Conservation (phyloP, 306 rosid genomes). For the Sesbania bispinosa region DNA sequence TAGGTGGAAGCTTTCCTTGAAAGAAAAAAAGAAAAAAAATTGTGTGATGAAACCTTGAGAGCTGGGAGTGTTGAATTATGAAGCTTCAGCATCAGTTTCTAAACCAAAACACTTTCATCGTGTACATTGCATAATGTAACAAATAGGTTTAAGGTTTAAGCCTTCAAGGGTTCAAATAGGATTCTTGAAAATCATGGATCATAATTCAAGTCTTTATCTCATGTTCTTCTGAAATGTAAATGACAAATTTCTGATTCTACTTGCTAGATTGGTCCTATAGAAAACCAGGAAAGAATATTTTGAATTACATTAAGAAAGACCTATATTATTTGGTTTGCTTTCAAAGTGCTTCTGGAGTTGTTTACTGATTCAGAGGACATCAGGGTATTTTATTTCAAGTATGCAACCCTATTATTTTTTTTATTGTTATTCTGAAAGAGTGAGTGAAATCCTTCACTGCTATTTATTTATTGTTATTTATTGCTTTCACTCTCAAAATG, state of each 20-base stretch:
- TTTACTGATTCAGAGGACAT: neutral
- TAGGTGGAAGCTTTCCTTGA: neutral
- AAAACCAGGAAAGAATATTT: neutral
- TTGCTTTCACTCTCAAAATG: neutral
- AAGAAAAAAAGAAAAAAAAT: neutral
- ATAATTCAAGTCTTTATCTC: too few relatives aligned
- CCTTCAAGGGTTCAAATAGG: neutral
- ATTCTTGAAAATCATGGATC: neutral
- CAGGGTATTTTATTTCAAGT: neutral
- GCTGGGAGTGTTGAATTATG: neutral
- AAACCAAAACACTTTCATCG: conserved; percentile 2
- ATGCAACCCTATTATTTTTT: neutral
- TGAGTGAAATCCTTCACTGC: neutral
- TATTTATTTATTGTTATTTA: neutral
- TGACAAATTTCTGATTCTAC: too few relatives aligned
- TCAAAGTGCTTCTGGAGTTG: neutral
- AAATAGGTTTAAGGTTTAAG: neutral
- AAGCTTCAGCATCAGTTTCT: neutral
- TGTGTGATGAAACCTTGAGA: neutral
- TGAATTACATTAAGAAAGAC: neutral
- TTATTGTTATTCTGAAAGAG: neutral
- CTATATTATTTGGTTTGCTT: neutral
- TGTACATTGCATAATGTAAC: neutral
- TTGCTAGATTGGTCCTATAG: too few relatives aligned
- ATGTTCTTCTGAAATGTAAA: too few relatives aligned